Evolutionary conservation across 768 basidiomycete species (phyloP).

Genomic region (Neoboletus brunneissimus): DNA sequence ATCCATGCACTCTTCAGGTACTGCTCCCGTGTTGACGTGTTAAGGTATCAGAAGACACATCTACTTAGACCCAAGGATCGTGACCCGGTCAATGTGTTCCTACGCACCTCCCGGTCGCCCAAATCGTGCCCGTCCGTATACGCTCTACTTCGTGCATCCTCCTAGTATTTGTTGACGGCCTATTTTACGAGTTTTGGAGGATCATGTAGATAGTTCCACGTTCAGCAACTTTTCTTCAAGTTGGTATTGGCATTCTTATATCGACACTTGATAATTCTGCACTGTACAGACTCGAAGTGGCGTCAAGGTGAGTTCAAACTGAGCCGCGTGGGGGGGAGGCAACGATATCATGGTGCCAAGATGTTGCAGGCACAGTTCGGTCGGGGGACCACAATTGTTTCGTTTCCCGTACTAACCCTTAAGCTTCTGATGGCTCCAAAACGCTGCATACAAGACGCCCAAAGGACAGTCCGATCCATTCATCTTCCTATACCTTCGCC

Average conservation of each 20-base stretch:
- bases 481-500: no score
- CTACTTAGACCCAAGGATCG: neutral
- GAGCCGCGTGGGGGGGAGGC: no score
- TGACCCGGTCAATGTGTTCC: no score
- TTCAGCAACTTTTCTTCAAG: neutral
- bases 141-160: neutral
- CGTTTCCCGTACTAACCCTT: no score
- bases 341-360: no score
- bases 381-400: no score
- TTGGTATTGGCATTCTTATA: no score
- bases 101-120: no score
- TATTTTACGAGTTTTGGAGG: slow-evolving; percentile 2
- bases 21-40: neutral
- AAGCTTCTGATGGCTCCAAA: no score
- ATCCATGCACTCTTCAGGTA: slow-evolving; percentile 5
- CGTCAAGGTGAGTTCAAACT: neutral
- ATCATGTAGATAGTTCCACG: slow-evolving; percentile 14
- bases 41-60: neutral
- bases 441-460: no score
- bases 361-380: no score
- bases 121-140: neutral
- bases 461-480: no score
- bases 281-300: neutral
- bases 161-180: neutral
- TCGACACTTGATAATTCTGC: neutral